Evolutionary conservation across 805 yeast species (phyloP), one percentile per base, ranked within the genome.

Genomic region (Soucietia sequanensis): DNA sequence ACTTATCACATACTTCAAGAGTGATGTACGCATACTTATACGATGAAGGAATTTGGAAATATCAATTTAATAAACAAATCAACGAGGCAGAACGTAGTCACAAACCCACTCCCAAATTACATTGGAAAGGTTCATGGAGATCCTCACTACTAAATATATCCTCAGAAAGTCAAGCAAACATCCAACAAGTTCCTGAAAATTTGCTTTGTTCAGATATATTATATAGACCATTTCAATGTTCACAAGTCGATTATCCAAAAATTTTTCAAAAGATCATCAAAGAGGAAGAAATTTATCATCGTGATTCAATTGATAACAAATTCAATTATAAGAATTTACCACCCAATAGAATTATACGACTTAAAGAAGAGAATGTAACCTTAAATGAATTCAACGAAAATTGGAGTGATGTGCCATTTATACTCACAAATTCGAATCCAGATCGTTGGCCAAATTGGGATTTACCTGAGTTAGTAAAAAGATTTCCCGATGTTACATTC

Each of bases 71-170:
- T 15, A 40, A 31, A 9, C 26, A 40, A 11, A 35, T 35, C 24
- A 34, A 27, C 6, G 36, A 39, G 23, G 22, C 31, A 10, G 44
- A 42, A 22, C 29, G 20, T 12, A 46, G 37, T 26, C 35, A n/a
- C 1, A 31, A 43, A 18, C 31, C 42, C 9, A 27, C 54, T 27
- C 44, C 42, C 41, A 2, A 44, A 46, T 31, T 46, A 6, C 37
- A 39, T 22, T 88, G 96, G 96, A 54, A 49, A 20, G 96, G 96
- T 1, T 75, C 88, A 2, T 89, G 96, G 96, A 72, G 90, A 46
- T 62, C 73, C 24, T 79, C 91, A 3, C 62, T 75, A 22, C 56
- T 78, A 41, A 53, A 59, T 0, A 41, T 70, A n/a, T 48, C 60
- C 5, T 39, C 33, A 4, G 50, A 45, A 6, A 36, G 60, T 9